Evolutionary conservation across 306 rosid genomes (phyloP).

Genomic region (Dalbergia cultrata): DNA sequence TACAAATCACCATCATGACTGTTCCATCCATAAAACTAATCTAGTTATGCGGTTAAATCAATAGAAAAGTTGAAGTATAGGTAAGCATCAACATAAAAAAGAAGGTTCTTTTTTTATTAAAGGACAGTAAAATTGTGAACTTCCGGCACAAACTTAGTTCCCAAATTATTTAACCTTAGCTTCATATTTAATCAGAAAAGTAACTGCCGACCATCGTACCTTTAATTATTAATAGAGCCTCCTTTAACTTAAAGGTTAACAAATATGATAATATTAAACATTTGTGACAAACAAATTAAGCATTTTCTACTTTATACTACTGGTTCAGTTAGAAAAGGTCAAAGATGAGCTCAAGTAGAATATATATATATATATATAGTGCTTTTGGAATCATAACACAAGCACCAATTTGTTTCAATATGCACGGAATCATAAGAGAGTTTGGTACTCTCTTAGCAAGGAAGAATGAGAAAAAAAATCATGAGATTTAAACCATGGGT

Average conservation of each 20-base stretch:
- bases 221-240: background rate
- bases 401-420: background rate
- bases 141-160: conserved; percentile 18
- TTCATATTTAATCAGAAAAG: conserved; percentile 10
- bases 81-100: conserved; percentile 16
- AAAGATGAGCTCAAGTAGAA: conserved; percentile 17
- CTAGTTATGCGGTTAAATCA: background rate
- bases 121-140: conserved; percentile 8
- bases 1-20: background rate
- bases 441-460: conserved; percentile 17
- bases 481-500: conserved; percentile 8
- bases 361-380: background rate
- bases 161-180: conserved; percentile 18
- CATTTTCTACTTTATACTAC: conserved; percentile 13
- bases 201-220: background rate
- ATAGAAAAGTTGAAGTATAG: conserved; percentile 1
- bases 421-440: conserved; percentile 4
- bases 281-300: conserved; percentile 12
- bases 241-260: conserved; percentile 14
- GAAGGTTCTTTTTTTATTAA: conserved; percentile 18
- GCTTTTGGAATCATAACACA: background rate
- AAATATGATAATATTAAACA: background rate
- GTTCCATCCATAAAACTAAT: conserved; percentile 2
- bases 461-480: conserved; percentile 25
- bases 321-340: conserved; percentile 26